Evolutionary conservation across 129 eudicot genomes (phyloP), one percentile per base, ranked within the genome.

Genomic region (Sambucus nigra): DNA sequence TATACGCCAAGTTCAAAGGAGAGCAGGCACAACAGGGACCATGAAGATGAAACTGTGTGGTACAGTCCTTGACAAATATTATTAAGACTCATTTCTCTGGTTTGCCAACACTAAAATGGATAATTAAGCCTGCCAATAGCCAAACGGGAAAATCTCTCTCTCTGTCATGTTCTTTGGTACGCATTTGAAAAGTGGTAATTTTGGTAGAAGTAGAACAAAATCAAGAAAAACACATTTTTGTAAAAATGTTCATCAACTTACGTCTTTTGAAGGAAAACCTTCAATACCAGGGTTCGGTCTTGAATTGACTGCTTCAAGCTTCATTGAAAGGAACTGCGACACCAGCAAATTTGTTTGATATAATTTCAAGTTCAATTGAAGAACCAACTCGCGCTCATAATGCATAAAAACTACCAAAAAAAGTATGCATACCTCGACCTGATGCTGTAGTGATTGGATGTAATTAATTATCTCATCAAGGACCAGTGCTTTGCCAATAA

Each of bases 391-490:
- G n/a, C n/a, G n/a, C 16, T 17, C 16, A 21, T 29, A 15, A 24
- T 22, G 38, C 20, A 25, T n/a, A 32, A 2, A 44, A 18, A n/a
- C 38, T 24, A 28, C 19, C 15, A 0, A 45, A 12, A 17, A 49
- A 50, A 55, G 15, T 24, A 49, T 13, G 40, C 59, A 23, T 77
- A 91, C 98, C 93, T 91, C 95, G 38, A 91, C 98, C 67, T 91
- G 98, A 33, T 81, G 95, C 49, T 91, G 98, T 63, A 91, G 76
- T 16, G 98, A 81, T 61, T 91, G 98, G 51, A 91, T 82, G 68
- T 91, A 91, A 74, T 91, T 91, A 33, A 91, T 91, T 28, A 91
- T 91, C 80, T 91, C 98, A 71, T 91, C 98, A 12, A 91, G 98
- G 18, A 91, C 98, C 67, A 91, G 66, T 15, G 98, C 88, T 74